A percentile compares a stretch with the other conserved stretches of the same genome.
Evolutionary conservation across 495 filamentous ascomycete genomes (phyloP).

Genomic region (Ascodesmis nigricans): DNA sequence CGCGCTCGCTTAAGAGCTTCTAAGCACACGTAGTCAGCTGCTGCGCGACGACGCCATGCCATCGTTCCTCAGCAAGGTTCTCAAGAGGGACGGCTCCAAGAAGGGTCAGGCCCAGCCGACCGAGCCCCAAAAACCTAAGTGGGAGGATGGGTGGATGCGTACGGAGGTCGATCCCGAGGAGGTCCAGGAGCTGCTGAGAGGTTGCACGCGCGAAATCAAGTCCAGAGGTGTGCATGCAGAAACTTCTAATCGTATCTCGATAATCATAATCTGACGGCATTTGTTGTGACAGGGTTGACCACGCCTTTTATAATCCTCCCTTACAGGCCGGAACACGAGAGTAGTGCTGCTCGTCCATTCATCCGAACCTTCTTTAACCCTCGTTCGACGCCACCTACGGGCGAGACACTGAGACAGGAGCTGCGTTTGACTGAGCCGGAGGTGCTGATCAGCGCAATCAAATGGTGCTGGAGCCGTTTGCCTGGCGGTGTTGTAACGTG

Average conservation of each 20-base stretch:
- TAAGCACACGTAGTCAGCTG: constrained; percentile 8
- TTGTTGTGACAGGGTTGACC: constrained; percentile 12
- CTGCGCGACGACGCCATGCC: constrained; percentile 17
- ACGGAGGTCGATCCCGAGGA: constrained; percentile 75
- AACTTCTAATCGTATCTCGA: too few relatives aligned
- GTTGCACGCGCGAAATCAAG: constrained; percentile 80
- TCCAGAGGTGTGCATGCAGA: constrained; percentile 74
- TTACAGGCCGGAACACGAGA: constrained; percentile 78
- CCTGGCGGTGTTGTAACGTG: constrained; percentile 84
- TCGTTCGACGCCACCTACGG: constrained; percentile 29
- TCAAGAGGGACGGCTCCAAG: constrained; percentile 15
- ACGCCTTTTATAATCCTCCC: constrained; percentile 88
- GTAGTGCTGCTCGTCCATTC: constrained; percentile 74
- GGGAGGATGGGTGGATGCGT: constrained; percentile 71
- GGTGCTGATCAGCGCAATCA: constrained; percentile 83
- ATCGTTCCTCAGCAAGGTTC: constrained; percentile 19
- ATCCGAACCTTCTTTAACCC: constrained; percentile 78
- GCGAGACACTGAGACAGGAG: constrained; percentile 58
- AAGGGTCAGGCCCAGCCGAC: constrained; percentile 23
- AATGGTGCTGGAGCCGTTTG: constrained; percentile 97
- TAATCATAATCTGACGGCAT: constrained; percentile 7
- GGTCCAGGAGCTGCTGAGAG: constrained; percentile 62
- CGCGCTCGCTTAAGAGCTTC: constrained; percentile 6
- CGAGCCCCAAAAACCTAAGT: constrained; percentile 42
- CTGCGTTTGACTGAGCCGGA: constrained; percentile 83